Percentiles rank a stretch among this genome's conserved stretches.
These are phyloP conservation scores for Ophioceras dolichostomum DNA, from an alignment of 2,329 filamentous ascomycete species.

Conservation along the genomic window DNA sequence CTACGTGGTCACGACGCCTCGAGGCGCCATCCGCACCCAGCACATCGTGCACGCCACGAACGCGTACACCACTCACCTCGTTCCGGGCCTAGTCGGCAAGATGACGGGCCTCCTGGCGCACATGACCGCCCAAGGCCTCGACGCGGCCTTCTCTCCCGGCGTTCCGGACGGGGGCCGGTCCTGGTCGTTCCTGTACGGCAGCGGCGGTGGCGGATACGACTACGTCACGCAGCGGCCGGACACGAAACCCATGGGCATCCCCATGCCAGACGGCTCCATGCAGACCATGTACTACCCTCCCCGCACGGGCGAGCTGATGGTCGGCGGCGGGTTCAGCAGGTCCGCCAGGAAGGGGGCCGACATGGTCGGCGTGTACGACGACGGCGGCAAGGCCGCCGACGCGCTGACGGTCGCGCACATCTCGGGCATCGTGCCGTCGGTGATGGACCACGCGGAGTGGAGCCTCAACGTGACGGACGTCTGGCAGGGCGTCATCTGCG, in stretches of 20 bases:
- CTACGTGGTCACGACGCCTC: too few relatives aligned
- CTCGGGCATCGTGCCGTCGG: constrained; percentile 25
- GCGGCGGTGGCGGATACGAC: too few relatives aligned
- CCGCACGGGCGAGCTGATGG: constrained; percentile 35
- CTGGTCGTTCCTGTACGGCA: too few relatives aligned
- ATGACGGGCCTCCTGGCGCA: constrained; percentile 30
- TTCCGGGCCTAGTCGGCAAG: constrained; percentile 32
- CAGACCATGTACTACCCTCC: too few relatives aligned
- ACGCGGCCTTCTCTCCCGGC: constrained; percentile 18
- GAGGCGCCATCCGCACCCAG: too few relatives aligned
- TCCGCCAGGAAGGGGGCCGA: constrained; percentile 27
- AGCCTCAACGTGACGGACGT: constrained; percentile 21
- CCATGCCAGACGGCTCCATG: too few relatives aligned
- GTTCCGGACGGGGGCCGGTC: too few relatives aligned
- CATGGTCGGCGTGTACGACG: constrained; percentile 33
- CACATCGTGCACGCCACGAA: constrained; percentile 48
- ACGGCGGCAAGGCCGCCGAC: constrained; percentile 27
- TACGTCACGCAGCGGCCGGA: too few relatives aligned
- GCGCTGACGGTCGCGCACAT: constrained; percentile 24
- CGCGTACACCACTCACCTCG: constrained; percentile 35
- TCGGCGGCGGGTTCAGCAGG: constrained; percentile 38
- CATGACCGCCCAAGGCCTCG: constrained; percentile 37
- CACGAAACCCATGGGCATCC: too few relatives aligned
- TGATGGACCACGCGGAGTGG: constrained; percentile 28
- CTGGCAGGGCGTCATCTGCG: constrained; percentile 37